Evolutionary conservation across 2,329 filamentous ascomycete genomes (phyloP), one percentile per base, ranked within the genome.

Genomic region (Akanthomyces muscarius): DNA sequence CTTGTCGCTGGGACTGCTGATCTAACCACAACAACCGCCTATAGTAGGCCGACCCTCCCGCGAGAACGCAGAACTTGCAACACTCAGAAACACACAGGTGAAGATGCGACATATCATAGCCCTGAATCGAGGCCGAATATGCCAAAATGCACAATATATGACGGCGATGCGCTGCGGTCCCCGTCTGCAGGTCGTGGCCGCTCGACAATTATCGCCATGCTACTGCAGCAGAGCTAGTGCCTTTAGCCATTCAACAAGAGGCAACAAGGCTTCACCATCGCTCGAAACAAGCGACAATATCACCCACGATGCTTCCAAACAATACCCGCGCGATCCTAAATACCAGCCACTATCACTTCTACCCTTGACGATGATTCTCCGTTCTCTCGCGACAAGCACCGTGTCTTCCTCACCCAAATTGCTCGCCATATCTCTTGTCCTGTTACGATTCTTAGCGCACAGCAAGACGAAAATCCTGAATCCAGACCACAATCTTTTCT

Each of bases 401-500:
- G 58, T 61, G 33, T 61, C 58, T 11, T 61, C 58, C 7, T 44
- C 48, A n/a, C 58, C 58, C 13, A 52, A 44, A 36, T 16, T 53
- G 16, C 50, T 61, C 3, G 36, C 48, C 16, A 38, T 42, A 18
- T 51, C 48, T 6, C 41, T 61, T 16, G 28, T 13, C 25, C 4
- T 53, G 23, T 13, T 61, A 8, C 44, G 48, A 2, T 28, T 61
- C 16, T 53, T 41, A 16, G 58, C 58, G 21, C 16, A 45, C 18
- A 61, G 16, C 47, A 18, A 61, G 16, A 33, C 14, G 10, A 44
- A 21, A 13, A 5, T 76, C 0, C 67, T 77, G 68, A 78, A 78
- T 65, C 74, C 83, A 18, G 81, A 84, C 53, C 74, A 74, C 47
- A 86, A 86, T 67, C 77, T 78, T 0, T 21, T 84, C 0, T 71